Base-by-base conservation (phyloP, 495 filamentous ascomycete genomes). In the Aspergillus sclerotiicarbonarius region DNA sequence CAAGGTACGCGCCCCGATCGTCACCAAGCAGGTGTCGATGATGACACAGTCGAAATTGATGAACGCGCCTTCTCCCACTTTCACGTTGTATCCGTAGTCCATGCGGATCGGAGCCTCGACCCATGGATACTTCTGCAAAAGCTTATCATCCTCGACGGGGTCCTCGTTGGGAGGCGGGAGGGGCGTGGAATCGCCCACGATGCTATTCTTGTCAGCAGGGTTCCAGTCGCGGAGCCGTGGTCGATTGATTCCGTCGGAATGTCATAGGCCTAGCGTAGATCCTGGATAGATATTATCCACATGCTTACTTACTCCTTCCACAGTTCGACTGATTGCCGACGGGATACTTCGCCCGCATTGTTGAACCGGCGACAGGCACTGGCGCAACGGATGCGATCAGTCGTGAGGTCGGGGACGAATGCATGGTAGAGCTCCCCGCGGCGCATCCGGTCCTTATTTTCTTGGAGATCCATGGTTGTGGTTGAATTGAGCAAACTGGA, bases 31-130 rank as follows among this genome's bases (percentile, higher is more conserved):
- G 4, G 86, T 93, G 70, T 97, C 92, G 20, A 96, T 70, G 62
- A 91, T 85, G 4, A 83, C 85, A 55, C 80, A 82, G 72, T 90
- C 87, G 67, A 81, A 87, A 75, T 95, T 96, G 69, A 95, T 77
- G 67, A 85, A 96, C 15, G 90, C 87, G 30, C 80, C 78, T 19
- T 80, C 67, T 20, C 87, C 89, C 20, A 92, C 59, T 51, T 77
- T 78, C 46, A 92, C 71, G 56, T 95, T 91, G 63, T 76, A 84
- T 2, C 91, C 91, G 60, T 94, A 92, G 67, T 95, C 91, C 4
- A 86, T 73, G 13, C 76, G 79, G 61, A 95, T 76, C 7, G 90
- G 90, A 0, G 83, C 71, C 57, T 90, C 85, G n/a, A 93, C 74
- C 79, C 81, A 91, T 4, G 90, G 82, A 12, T 89, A 81, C 33